Evolutionary conservation across 768 basidiomycete genomes (phyloP).

Genomic region (Inosperma sp.): DNA sequence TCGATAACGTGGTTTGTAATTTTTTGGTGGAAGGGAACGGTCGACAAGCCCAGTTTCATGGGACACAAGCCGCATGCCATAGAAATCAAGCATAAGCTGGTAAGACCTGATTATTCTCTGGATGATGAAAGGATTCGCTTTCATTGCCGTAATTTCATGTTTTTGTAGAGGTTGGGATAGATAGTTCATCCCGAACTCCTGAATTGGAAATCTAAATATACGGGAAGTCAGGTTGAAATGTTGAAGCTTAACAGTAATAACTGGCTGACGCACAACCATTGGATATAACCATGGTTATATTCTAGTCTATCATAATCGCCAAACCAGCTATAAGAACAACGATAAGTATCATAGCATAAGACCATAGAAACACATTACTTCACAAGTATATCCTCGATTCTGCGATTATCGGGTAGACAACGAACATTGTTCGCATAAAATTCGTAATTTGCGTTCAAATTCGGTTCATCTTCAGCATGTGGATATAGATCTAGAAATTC

Average conservation of each 20-base stretch:
- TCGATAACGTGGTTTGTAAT: conserved; percentile 50
- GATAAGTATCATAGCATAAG: conserved; percentile 28
- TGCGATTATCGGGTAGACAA: conserved; percentile 57
- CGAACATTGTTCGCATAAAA: conserved; percentile 58
- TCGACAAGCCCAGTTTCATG: conserved; percentile 55
- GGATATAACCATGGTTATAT: conserved; percentile 66
- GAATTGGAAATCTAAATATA: conserved; percentile 62
- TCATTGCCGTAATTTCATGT: conserved; percentile 61
- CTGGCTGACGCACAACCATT: conserved; percentile 60
- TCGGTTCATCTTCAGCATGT: conserved; percentile 34
- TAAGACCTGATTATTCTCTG: conserved; percentile 56
- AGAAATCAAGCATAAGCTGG: conserved; percentile 74
- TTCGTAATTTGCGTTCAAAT: conserved; percentile 43
- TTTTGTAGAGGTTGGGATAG: conserved; percentile 60
- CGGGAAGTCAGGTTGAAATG: not conserved
- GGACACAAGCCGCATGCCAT: conserved; percentile 64
- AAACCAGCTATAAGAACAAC: conserved; percentile 48
- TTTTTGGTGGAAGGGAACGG: conserved; percentile 44
- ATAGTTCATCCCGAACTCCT: conserved; percentile 69
- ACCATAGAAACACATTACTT: conserved; percentile 32
- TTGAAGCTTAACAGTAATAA: not conserved
- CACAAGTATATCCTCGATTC: conserved; percentile 60
- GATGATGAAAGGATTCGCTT: conserved; percentile 42
- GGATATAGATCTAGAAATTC: conserved; percentile 58
- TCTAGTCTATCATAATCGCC: conserved; percentile 62